These are phyloP conservation scores for Anthostomella pinea DNA, from an alignment of 2,329 filamentous ascomycete genomes.

Conservation along the genomic window DNA sequence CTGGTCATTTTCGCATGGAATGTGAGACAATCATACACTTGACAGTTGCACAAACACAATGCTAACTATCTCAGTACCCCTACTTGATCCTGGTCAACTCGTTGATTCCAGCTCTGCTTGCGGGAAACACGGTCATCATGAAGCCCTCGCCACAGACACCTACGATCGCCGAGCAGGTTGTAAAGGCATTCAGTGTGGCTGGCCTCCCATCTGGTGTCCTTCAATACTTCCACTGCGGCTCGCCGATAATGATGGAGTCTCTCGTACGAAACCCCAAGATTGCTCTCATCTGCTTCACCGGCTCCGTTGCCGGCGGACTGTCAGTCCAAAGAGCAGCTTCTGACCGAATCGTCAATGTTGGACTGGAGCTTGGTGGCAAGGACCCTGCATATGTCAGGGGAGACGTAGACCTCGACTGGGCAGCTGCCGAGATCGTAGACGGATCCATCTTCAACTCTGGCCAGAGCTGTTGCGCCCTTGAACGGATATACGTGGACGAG, in stretches of 20 bases:
- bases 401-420: conserved; percentile 88
- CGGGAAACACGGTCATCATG: conserved; percentile 86
- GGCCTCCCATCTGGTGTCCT: conserved; percentile 81
- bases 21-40: conserved; percentile 49
- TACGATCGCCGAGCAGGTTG: conserved; percentile 81
- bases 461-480: conserved; percentile 94
- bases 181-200: conserved; percentile 72
- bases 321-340: conserved; percentile 82
- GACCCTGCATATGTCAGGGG: conserved; percentile 85
- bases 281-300: conserved; percentile 86
- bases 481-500: conserved; percentile 87
- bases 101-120: conserved; percentile 83
- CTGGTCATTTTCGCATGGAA: conserved; percentile 96
- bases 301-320: conserved; percentile 83
- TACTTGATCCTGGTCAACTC: conserved; percentile 94
- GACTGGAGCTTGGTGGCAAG: conserved; percentile 90
- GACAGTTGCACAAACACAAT: neutral
- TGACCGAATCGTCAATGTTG: conserved; percentile 80
- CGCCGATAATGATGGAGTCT: conserved; percentile 70
- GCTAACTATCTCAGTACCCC: conserved; percentile 64
- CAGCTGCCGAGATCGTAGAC: conserved; percentile 90
- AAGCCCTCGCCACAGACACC: conserved; percentile 96
- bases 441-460: conserved; percentile 97
- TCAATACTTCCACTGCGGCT: conserved; percentile 89
- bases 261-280: conserved; percentile 76